Evolutionary conservation across 179 eudicot species (phyloP).

Genomic region (Beta macrorhiza): DNA sequence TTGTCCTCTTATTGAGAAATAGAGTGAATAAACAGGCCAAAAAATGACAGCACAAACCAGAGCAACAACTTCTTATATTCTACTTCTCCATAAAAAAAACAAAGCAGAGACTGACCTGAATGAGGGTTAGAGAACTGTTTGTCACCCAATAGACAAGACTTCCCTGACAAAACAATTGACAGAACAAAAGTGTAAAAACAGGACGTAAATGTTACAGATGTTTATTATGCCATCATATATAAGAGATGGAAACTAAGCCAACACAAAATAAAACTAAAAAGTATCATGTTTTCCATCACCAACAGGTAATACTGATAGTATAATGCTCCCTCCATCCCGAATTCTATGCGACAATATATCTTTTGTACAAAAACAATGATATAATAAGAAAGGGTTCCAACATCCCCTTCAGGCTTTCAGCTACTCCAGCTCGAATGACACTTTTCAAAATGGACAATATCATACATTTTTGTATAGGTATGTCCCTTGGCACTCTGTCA

Average conservation of each 20-base stretch:
- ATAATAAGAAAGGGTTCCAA: background rate
- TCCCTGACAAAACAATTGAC: constrained; percentile 57
- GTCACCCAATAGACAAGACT: constrained; percentile 89
- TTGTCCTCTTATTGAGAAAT: background rate
- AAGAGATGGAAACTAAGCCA: background rate
- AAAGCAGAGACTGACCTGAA: constrained; percentile 53
- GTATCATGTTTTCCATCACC: background rate
- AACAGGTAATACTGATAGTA: background rate
- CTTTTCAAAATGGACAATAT: background rate
- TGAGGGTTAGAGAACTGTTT: constrained; percentile 62
- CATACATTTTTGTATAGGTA: background rate
- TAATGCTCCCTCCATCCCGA: background rate
- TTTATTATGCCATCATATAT: background rate
- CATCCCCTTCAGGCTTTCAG: background rate
- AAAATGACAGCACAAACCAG: background rate
- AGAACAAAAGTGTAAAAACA: background rate
- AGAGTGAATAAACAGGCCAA: background rate
- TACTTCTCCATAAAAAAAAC: background rate
- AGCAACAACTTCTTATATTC: background rate
- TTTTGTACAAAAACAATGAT: background rate
- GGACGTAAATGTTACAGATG: constrained; percentile 1
- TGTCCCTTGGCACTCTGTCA: background rate
- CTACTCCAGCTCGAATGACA: background rate
- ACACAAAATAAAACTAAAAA: background rate
- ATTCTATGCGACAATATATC: background rate